A percentile compares a stretch with the other conserved stretches of the same genome.
phyloP scores from a whole-genome alignment of 2,329 filamentous ascomycete genomes.

The Chalaropsis ovoidea region DNA sequence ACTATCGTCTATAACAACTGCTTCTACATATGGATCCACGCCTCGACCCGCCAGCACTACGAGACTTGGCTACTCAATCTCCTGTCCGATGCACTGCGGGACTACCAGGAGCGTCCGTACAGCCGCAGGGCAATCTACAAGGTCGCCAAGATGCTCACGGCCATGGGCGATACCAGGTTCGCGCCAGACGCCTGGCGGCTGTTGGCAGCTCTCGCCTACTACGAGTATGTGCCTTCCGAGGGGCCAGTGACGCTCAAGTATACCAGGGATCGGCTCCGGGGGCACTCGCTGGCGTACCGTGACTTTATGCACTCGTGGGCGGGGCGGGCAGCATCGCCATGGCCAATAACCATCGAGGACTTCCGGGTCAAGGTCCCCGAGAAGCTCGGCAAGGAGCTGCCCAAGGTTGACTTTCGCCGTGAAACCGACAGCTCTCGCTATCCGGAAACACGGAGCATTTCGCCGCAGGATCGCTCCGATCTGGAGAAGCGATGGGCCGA shows the following conservation, averaged over 20 bases:
- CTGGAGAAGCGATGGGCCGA: neutral
- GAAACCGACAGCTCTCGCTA: neutral
- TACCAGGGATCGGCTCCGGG: neutral
- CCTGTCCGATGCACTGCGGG: neutral
- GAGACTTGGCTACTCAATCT: neutral
- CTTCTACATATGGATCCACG: neutral
- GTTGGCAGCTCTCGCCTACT: neutral
- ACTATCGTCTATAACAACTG: neutral
- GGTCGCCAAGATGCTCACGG: neutral
- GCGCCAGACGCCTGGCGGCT: neutral
- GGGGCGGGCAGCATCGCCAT: neutral
- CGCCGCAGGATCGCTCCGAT: neutral
- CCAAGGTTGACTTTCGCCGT: neutral
- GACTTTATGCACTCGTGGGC: neutral
- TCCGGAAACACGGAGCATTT: neutral
- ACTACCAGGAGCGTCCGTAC: neutral
- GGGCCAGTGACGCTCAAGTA: neutral
- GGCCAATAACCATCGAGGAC: neutral
- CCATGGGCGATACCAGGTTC: neutral
- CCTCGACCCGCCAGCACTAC: neutral
- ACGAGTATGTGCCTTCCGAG: neutral
- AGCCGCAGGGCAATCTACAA: neutral
- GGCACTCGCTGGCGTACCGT: neutral
- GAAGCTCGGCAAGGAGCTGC: neutral
- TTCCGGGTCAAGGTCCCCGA: neutral